Evolutionary conservation across 345 rosid genomes (phyloP), one percentile per base, ranked within the genome.

Genomic region (Erucastrum elatum): DNA sequence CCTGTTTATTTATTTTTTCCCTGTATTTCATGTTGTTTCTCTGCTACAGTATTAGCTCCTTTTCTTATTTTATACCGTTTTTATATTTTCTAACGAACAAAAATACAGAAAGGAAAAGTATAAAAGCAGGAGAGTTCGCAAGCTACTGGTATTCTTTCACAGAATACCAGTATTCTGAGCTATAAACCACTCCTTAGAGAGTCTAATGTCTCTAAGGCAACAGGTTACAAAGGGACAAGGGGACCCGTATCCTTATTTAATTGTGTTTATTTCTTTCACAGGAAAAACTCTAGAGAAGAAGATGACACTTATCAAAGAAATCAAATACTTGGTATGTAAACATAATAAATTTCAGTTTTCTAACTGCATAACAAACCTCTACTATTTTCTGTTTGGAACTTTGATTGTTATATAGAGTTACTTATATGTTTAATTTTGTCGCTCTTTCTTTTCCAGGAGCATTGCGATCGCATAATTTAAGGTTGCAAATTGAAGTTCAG

Each of bases 401-500:
- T 46, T 46, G 15, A 11, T 12, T 13, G 29, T 44, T 44, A 5
- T 44, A 5, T 31, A 8, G 8, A 13, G 13, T 46, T 49, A 64
- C 27, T 63, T 30, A 34, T 51, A 5, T 46, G 16, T 74, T 49
- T 66, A 8, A 12, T 10, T 37, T 63, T 46, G 53, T 46, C 53
- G 12, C 53, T 53, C 35, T 31, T 71, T 49, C 71, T 12, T n/a
- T 15, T 62, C 21, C 75, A 81, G 78, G 81, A 81, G 81, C 72
- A 65, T 68, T 51, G 80, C 67, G 31, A 81, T 81, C 71, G 90
- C 94, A 4, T n/a, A n/a, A n/a, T n/a, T n/a, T 92, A 82, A 84
- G 90, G 59, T 70, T 94, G 87, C 97, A 94, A 84, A 88, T n/a
- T 92, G 95, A 92, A 86, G 97, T 94, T 78, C 97, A 92, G 84